phyloP scores from a whole-genome alignment of 192 early-diverging fungal species.

The Coemansia sp. region DNA sequence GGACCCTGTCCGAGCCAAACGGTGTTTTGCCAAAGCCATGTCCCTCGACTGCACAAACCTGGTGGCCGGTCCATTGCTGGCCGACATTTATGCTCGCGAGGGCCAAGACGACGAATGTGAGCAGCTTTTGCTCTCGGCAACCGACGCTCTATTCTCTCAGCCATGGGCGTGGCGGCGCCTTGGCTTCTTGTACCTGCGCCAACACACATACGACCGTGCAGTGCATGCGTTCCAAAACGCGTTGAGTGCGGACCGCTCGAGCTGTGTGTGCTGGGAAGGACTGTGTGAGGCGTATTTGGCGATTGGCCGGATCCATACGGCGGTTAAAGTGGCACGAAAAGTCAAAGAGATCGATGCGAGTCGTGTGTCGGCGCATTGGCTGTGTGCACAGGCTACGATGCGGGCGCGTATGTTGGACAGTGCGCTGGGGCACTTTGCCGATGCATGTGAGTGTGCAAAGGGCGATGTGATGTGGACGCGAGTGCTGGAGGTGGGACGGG shows the following conservation, averaged over 20 bases:
- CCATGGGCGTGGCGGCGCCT: conserved; percentile 81
- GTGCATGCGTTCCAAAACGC: conserved; percentile 78
- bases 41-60: conserved; percentile 65
- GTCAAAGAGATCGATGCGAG: conserved; percentile 66
- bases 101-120: conserved; percentile 47
- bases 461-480: conserved; percentile 14
- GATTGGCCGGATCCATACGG: conserved; percentile 58
- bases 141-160: conserved; percentile 43
- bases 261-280: conserved; percentile 74
- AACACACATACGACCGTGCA: conserved; percentile 55
- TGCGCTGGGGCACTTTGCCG: conserved; percentile 19
- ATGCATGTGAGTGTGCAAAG: conserved; percentile 8
- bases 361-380: conserved; percentile 41
- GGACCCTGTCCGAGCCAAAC: conserved; percentile 68
- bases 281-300: conserved; percentile 73
- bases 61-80: conserved; percentile 66
- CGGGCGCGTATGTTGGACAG: conserved; percentile 14
- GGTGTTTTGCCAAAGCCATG: conserved; percentile 83
- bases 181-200: conserved; percentile 68
- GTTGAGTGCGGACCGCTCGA: conserved; percentile 68
- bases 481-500: conserved; percentile 19
- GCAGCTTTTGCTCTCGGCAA: conserved; percentile 20
- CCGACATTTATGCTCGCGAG: conserved; percentile 60
- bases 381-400: conserved; percentile 26
- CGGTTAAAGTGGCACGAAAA: conserved; percentile 64